A percentile compares a stretch with the other conserved stretches of the same genome.
Conservation (phyloP, 352 stramenopile species). For the Pythium apleroticum region DNA sequence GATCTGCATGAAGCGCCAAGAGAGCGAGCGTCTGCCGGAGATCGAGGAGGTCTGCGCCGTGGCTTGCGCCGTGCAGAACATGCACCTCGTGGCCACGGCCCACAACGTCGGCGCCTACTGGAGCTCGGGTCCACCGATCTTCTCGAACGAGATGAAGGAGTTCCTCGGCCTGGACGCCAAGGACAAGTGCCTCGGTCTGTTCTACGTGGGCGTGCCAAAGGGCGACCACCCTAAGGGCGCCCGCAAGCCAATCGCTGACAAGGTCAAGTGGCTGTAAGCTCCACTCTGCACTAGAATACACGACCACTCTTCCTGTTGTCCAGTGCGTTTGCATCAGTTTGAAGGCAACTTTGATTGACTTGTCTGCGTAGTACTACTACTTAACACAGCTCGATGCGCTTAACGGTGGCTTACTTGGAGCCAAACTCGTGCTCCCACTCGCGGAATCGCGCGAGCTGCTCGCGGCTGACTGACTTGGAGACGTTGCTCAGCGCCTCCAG, state of each 20-base stretch:
- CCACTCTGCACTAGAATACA: not conserved
- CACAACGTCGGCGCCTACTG: slow-evolving; percentile 82
- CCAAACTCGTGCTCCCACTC: slow-evolving; percentile 55
- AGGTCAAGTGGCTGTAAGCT: slow-evolving; percentile 46
- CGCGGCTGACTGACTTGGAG: slow-evolving; percentile 50
- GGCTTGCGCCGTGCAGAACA: slow-evolving; percentile 82
- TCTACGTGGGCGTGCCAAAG: slow-evolving; percentile 81
- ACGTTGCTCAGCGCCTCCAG: slow-evolving; percentile 42
- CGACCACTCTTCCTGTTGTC: not conserved
- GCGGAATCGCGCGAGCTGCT: slow-evolving; percentile 43
- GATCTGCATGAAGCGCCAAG: slow-evolving; percentile 87
- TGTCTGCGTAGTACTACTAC: slow-evolving; percentile 16
- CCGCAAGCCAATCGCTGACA: slow-evolving; percentile 74
- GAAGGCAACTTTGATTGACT: not conserved
- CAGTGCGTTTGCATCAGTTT: not conserved
- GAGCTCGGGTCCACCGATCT: slow-evolving; percentile 69
- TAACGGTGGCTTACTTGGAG: slow-evolving; percentile 25
- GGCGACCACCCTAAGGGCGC: slow-evolving; percentile 44
- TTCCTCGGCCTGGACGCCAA: slow-evolving; percentile 64
- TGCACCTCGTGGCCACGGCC: slow-evolving; percentile 71
- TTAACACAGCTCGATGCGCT: not conserved
- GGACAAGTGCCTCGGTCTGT: slow-evolving; percentile 81
- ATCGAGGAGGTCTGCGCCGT: slow-evolving; percentile 78
- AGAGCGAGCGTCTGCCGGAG: slow-evolving; percentile 77
- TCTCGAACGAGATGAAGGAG: slow-evolving; percentile 80